These are phyloP conservation scores for Apiospora arundinis DNA, from an alignment of 2,329 filamentous ascomycete species.

Conservation along the genomic window DNA sequence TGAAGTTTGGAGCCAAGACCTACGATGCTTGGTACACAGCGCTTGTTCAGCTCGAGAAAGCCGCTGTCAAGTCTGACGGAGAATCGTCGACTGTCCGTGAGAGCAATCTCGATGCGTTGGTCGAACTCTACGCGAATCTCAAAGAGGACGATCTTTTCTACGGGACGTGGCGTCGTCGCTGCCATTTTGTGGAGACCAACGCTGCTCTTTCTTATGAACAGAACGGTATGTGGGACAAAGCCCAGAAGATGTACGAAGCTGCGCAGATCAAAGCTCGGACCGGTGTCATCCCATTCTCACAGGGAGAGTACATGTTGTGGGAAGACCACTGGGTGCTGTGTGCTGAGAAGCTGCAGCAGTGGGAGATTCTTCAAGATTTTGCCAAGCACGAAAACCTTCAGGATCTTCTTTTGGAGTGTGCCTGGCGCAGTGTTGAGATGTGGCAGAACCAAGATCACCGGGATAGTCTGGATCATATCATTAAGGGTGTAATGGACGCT, in stretches of 20 bases:
- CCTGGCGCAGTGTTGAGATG: conserved; percentile 94
- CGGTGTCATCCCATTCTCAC: conserved; percentile 93
- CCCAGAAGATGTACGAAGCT: conserved; percentile 93
- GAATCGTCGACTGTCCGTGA: conserved; percentile 87
- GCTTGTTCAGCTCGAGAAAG: conserved; percentile 86
- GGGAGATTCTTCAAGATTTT: conserved; percentile 97
- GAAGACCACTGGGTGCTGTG: conserved; percentile 99
- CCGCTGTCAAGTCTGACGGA: conserved; percentile 81
- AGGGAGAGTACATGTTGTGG: conserved; percentile 98
- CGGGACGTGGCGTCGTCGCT: conserved; percentile 92
- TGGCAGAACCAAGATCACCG: conserved; percentile 88
- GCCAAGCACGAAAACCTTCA: conserved; percentile 99
- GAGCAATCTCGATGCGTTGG: conserved; percentile 94
- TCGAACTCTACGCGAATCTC: conserved; percentile 87
- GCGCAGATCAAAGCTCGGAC: conserved; percentile 97
- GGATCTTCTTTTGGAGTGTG: conserved; percentile 91
- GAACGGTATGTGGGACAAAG: conserved; percentile 99
- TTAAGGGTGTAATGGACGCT: conserved; percentile 97
- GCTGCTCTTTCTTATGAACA: conserved; percentile 97
- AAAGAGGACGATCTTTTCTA: conserved; percentile 98
- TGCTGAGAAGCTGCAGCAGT: conserved; percentile 97
- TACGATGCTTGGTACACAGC: conserved; percentile 99
- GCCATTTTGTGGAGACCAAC: conserved; percentile 97
- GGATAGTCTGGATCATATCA: conserved; percentile 88
- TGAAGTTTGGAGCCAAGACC: conserved; percentile 93